Conservation (phyloP, 2,329 filamentous ascomycete species). For the Pyrenophora seminiperda region DNA sequence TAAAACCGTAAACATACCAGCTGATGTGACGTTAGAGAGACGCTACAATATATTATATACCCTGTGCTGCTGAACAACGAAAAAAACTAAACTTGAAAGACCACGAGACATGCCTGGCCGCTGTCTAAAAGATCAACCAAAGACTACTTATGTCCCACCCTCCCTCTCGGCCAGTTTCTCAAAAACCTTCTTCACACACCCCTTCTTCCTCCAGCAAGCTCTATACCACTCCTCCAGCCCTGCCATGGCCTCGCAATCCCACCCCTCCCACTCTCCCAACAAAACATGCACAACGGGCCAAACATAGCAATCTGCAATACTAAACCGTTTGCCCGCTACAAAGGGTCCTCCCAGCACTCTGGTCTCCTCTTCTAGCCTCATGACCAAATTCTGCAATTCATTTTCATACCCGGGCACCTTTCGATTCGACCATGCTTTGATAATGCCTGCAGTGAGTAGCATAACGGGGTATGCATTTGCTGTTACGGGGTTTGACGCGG, state of each 20-base stretch:
- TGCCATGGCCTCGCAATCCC: conserved; percentile 28
- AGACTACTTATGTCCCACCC: conserved; percentile 5
- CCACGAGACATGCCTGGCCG: no score
- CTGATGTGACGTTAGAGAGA: no score
- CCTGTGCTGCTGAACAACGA: no score
- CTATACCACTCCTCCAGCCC: conserved; percentile 34
- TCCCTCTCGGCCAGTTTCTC: no score
- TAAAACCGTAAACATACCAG: no score
- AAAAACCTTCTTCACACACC: conserved; percentile 29
- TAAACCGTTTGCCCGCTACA: conserved; percentile 39
- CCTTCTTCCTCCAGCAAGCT: conserved; percentile 41
- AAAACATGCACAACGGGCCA: conserved; percentile 43
- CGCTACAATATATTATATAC: no score
- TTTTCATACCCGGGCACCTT: conserved; percentile 21
- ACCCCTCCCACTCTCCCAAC: conserved; percentile 26
- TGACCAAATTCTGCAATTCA: conserved; percentile 16
- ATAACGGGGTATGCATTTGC: conserved; percentile 30
- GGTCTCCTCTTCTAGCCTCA: conserved; percentile 24
- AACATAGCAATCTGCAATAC: conserved; percentile 39
- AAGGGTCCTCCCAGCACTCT: conserved; percentile 27
- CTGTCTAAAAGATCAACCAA: no score
- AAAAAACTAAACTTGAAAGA: no score
- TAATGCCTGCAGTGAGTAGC: conserved; percentile 13
- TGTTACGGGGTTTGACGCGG: conserved; percentile 17
- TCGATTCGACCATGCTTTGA: conserved; percentile 27